Conservation (phyloP, 371 early-diverging fungal species). For the Haplosporangium sp. region DNA sequence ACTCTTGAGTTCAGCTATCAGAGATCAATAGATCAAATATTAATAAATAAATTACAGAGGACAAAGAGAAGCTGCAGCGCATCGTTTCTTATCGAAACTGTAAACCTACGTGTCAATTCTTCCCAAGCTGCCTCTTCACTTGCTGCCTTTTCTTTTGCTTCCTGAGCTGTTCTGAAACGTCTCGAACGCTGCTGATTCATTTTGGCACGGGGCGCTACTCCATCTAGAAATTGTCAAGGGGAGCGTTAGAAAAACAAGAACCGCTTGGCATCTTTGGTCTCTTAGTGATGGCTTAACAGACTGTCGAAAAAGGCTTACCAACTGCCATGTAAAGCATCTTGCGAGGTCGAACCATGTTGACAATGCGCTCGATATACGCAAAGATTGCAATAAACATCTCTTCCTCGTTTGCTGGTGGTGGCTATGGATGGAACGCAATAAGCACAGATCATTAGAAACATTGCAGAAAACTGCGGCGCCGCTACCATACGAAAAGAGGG, state of each 20-base stretch:
- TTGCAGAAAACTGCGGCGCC: neutral
- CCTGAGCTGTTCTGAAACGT: slow-evolving; percentile 95
- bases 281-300: neutral
- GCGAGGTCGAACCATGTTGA: slow-evolving; percentile 92
- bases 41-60: neutral
- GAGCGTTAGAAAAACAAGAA: too few relatives aligned
- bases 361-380: slow-evolving; percentile 94
- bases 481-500: neutral
- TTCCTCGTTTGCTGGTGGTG: slow-evolving; percentile 92
- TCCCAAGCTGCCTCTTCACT: slow-evolving; percentile 74
- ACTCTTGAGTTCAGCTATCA: slow-evolving; percentile 57
- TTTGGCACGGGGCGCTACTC: slow-evolving; percentile 99
- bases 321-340: slow-evolving; percentile 97
- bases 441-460: neutral
- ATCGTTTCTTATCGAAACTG: neutral
- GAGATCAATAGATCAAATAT: neutral
- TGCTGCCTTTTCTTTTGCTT: slow-evolving; percentile 80
- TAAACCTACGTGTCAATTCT: slow-evolving; percentile 68
- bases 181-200: slow-evolving; percentile 99
- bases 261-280: neutral
- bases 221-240: slow-evolving; percentile 72
- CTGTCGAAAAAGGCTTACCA: slow-evolving; percentile 60
- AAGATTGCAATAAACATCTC: slow-evolving; percentile 96
- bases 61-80: neutral
- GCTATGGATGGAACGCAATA: slow-evolving; percentile 55